Evolutionary conservation across 139 green algal genomes (phyloP), one percentile per base, ranked within the genome.

Genomic region (Chlorella sp.): DNA sequence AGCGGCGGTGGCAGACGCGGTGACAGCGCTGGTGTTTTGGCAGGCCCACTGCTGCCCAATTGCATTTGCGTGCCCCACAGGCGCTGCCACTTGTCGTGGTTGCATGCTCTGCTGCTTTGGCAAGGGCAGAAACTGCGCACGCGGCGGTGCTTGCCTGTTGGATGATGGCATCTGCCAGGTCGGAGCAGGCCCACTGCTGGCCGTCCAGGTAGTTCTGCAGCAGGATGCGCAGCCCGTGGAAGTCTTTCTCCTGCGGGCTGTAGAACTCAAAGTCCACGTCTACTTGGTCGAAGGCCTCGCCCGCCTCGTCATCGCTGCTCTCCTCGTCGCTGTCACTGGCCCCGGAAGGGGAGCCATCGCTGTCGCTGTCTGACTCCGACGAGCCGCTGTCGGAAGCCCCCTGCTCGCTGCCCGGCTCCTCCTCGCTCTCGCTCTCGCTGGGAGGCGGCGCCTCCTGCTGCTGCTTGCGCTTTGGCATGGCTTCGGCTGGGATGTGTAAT

Each of bases 251-350:
- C 71, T 94, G 89, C 0, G 97, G 97, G 34, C 97, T 94, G 75
- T 96, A 97, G 81, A 99, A 99, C 73, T 98, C 93, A 85, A 99
- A 98, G 61, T 98, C 91, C 0, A 99, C 94, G 36, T 97, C 88
- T 5, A 99, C 85, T 30, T 61, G 80, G 4, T 95, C 90, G 60
- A 92, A 92, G 2, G 83, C 88, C 78, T 92, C 88, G 16, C 88
- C 91, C 4, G 91, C 91, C 34, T 90, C 83, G 68, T 93, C 84
- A 68, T 92, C 88, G 37, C 73, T 87, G 87, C 83, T 90, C 75
- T 92, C 85, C 12, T 39, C 30, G 85, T 39, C 26, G 76, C 69
- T 87, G 80, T 71, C 64, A 1, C 76, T 60, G 36, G 15, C 88
- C 28, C 81, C 80, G 15, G 26, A 61, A 18, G 88, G 80, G 53